These are phyloP conservation scores for Calonectria ilicicola DNA, from an alignment of 2,329 filamentous ascomycete genomes.

Conservation along the genomic window DNA sequence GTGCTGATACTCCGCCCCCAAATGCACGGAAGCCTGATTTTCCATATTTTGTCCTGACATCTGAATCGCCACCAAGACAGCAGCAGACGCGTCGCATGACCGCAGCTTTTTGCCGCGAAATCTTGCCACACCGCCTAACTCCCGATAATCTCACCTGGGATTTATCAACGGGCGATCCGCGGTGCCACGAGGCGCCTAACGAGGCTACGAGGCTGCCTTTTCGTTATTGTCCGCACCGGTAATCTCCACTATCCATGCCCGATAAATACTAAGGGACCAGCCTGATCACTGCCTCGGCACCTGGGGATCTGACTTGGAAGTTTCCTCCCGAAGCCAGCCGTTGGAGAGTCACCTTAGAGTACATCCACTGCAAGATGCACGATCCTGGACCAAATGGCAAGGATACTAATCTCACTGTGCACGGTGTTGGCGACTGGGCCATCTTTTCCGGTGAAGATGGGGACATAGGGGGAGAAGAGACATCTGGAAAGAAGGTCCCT, in stretches of 20 bases:
- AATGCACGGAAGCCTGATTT: constrained; percentile 7
- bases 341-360: not conserved
- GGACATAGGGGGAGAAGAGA: not conserved
- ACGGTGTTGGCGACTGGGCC: constrained; percentile 14
- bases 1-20: not conserved
- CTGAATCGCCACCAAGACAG: not conserved
- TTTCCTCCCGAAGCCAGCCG: not conserved
- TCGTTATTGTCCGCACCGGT: not conserved
- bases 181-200: not conserved
- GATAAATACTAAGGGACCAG: constrained; percentile 2
- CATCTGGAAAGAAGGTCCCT: not conserved
- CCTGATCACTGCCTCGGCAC: not conserved
- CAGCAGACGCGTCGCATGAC: not conserved
- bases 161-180: not conserved
- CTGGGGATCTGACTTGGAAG: not conserved
- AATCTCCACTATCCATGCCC: not conserved
- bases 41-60: not conserved
- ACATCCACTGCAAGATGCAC: not conserved
- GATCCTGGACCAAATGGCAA: not conserved
- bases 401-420: not conserved
- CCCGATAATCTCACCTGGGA: not conserved
- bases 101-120: not conserved
- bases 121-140: not conserved
- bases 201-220: constrained; percentile 12
- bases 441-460: not conserved